These are phyloP conservation scores for Citrullus mucosospermus DNA, from an alignment of 306 rosid genomes.

Conservation along the genomic window DNA sequence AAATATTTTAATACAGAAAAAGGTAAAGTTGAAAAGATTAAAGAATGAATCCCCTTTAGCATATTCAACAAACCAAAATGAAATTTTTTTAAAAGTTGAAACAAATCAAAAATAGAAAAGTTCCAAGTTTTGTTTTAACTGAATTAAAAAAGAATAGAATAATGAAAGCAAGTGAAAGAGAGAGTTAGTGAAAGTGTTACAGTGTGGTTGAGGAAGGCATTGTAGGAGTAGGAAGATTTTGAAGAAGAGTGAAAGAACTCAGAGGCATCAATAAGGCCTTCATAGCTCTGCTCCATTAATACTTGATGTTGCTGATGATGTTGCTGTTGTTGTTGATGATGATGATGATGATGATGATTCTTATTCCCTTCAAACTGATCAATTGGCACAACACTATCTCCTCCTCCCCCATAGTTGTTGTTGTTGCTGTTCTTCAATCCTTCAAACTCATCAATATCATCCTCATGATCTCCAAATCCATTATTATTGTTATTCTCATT, in stretches of 20 bases:
- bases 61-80: too few species aligned
- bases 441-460: conserved; percentile 6
- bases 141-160: background rate
- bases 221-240: conserved; percentile 42
- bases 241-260: conserved; percentile 13
- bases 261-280: background rate
- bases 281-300: background rate
- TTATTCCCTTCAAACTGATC: conserved; percentile 19
- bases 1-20: too few species aligned
- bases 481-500: conserved; percentile 14
- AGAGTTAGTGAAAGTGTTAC: conserved; percentile 18
- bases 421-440: conserved; percentile 16
- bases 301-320: too few species aligned
- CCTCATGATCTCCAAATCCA: conserved; percentile 19
- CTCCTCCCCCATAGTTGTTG: conserved; percentile 21
- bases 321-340: too few species aligned
- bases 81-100: too few species aligned
- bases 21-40: too few species aligned
- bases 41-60: too few species aligned
- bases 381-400: conserved; percentile 72
- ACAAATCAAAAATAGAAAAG: too few species aligned
- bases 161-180: background rate
- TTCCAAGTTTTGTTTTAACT: too few species aligned
- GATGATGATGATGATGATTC: background rate
- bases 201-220: conserved; percentile 43